Percentiles rank a stretch among this genome's conserved stretches.
Conservation (phyloP, 2,329 filamentous ascomycete species). For the Diaporthe caulivora region DNA sequence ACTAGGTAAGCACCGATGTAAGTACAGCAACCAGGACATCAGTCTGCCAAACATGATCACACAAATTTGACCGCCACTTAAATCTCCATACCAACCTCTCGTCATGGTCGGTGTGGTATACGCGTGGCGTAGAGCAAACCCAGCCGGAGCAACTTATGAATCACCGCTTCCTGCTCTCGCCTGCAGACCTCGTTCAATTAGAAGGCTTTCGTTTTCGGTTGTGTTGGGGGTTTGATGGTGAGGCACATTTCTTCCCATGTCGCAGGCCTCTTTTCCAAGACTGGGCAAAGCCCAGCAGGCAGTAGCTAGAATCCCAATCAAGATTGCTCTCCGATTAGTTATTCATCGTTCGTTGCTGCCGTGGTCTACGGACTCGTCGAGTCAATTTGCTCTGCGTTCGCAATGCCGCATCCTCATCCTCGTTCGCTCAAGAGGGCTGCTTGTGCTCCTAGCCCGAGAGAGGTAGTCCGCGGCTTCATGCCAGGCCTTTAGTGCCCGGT, state of each 20-base stretch:
- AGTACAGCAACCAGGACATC: background rate
- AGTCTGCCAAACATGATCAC: slow-evolving; percentile 5
- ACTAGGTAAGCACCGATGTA: slow-evolving; percentile 29
- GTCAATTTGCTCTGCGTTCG: background rate
- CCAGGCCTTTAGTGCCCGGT: background rate
- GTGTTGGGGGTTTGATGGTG: slow-evolving; percentile 86
- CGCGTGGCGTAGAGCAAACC: slow-evolving; percentile 87
- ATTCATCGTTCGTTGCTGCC: background rate
- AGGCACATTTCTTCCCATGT: slow-evolving; percentile 69
- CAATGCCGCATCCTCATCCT: too few relatives aligned
- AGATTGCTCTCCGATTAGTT: background rate
- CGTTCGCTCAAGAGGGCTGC: background rate
- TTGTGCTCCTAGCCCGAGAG: too few relatives aligned
- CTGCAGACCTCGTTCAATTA: slow-evolving; percentile 81
- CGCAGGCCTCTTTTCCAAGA: background rate
- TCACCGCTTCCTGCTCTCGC: slow-evolving; percentile 72
- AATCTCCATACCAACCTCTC: slow-evolving; percentile 88
- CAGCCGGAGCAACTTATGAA: slow-evolving; percentile 53
- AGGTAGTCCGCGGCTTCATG: background rate
- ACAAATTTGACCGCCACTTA: slow-evolving; percentile 70
- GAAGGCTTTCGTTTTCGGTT: slow-evolving; percentile 66
- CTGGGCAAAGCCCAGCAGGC: background rate
- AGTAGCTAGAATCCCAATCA: background rate
- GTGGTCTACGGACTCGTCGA: too few relatives aligned
- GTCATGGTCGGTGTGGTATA: slow-evolving; percentile 89